Conservation (phyloP, 345 rosid species). For the Citrus maxima region DNA sequence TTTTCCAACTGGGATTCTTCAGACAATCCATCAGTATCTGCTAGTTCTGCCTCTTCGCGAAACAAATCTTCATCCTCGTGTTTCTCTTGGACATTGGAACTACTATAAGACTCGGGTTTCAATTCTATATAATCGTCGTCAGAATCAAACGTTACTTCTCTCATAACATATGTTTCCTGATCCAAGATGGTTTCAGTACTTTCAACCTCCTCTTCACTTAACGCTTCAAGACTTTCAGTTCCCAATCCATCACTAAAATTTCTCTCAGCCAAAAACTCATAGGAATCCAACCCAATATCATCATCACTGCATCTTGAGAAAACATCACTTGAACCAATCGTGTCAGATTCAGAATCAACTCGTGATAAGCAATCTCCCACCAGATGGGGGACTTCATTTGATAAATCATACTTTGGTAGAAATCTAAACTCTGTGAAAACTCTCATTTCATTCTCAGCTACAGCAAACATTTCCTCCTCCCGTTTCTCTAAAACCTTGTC, state of each 20-base stretch:
- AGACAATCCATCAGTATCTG: neutral
- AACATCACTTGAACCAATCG: neutral
- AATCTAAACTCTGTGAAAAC: neutral
- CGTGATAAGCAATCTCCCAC: neutral
- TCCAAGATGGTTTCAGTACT: conserved; percentile 1
- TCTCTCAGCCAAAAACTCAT: conserved; percentile 25
- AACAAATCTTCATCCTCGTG: conserved; percentile 11
- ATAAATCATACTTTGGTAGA: neutral
- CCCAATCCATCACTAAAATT: conserved; percentile 14
- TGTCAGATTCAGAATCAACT: neutral
- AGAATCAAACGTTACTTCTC: conserved; percentile 18
- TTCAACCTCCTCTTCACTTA: conserved; percentile 10
- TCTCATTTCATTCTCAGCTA: neutral
- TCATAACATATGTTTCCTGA: neutral
- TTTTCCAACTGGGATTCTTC: conserved; percentile 24
- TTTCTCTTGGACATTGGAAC: conserved; percentile 9
- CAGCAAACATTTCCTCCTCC: neutral
- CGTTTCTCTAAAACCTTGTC: neutral
- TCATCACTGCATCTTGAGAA: neutral
- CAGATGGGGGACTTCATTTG: neutral
- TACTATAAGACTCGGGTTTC: conserved; percentile 25
- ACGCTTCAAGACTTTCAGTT: conserved; percentile 21
- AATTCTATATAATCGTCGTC: conserved; percentile 56
- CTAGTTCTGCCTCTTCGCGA: conserved; percentile 16
- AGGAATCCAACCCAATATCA: neutral